phyloP scores from a whole-genome alignment of 768 basidiomycete genomes.

The Peribolospora baueri region DNA sequence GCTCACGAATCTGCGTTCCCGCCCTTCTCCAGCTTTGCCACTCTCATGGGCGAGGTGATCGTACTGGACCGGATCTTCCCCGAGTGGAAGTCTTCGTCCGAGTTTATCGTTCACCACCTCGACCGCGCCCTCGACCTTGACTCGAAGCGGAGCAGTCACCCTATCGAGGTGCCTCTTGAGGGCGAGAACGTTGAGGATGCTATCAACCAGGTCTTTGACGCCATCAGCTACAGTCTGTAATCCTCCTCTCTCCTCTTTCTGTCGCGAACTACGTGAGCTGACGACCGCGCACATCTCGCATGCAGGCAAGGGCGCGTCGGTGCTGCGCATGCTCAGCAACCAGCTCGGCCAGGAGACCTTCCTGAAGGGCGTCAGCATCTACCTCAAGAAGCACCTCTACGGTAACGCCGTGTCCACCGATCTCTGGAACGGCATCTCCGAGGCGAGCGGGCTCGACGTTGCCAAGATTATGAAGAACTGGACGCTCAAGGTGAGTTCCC shows the following conservation, averaged over 20 bases:
- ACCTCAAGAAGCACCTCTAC: conserved; percentile 70
- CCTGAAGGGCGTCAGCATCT: conserved; percentile 27
- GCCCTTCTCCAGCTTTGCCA: conserved; percentile 5
- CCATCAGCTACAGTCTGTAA: conserved; percentile 53
- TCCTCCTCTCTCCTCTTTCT: conserved; percentile 29
- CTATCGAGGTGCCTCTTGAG: conserved; percentile 72
- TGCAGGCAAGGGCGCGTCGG: conserved; percentile 24
- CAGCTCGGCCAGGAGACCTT: conserved; percentile 75
- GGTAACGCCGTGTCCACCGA: conserved; percentile 63
- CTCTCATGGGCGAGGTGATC: conserved; percentile 66
- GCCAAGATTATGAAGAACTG: conserved; percentile 69
- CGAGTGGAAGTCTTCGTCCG: conserved; percentile 46
- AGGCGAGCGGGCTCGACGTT: conserved; percentile 48
- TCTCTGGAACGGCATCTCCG: conserved; percentile 62
- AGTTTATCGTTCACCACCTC: conserved; percentile 57
- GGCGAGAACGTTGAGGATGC: conserved; percentile 35
- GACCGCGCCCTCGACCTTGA: conserved; percentile 58
- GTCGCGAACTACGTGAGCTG: conserved; percentile 21
- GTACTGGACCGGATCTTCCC: conserved; percentile 41
- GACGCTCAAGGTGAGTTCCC: conserved; percentile 41
- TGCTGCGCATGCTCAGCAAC: conserved; percentile 78
- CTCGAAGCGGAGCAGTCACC: conserved; percentile 64
- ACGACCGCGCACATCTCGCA: neutral
- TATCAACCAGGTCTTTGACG: conserved; percentile 53
- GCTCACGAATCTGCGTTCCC: conserved; percentile 4